These are phyloP conservation scores for Tricholoma matsutake DNA, from an alignment of 768 basidiomycete species.

Conservation along the genomic window DNA sequence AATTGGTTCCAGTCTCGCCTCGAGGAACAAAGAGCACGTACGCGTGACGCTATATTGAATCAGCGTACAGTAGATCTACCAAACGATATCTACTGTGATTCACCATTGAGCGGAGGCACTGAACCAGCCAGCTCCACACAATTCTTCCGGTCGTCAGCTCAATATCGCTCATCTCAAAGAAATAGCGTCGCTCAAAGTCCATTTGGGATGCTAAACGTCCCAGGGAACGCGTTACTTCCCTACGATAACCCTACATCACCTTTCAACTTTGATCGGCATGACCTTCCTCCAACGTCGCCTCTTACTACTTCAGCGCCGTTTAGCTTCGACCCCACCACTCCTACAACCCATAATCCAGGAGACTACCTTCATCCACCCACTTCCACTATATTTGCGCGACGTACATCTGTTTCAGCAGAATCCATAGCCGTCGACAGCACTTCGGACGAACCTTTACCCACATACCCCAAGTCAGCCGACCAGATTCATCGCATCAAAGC, in stretches of 20 bases:
- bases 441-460: conserved; percentile 64
- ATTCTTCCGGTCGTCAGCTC: conserved; percentile 46
- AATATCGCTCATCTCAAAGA: conserved; percentile 55
- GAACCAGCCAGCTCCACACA: conserved; percentile 46
- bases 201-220: conserved; percentile 77
- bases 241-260: conserved; percentile 51
- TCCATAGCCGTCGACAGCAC: conserved; percentile 82
- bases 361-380: conserved; percentile 74
- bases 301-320: conserved; percentile 48
- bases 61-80: conserved; percentile 53
- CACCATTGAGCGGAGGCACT: conserved; percentile 28
- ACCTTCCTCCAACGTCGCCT: conserved; percentile 60
- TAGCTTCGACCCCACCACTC: conserved; percentile 46
- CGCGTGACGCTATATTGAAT: conserved; percentile 60
- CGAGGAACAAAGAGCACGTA: conserved; percentile 78
- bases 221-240: conserved; percentile 73
- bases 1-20: conserved; percentile 92
- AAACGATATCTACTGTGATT: conserved; percentile 57
- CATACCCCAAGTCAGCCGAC: conserved; percentile 74
- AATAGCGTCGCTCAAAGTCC: conserved; percentile 59
- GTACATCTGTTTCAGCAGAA: conserved; percentile 95
- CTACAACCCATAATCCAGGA: conserved; percentile 47
- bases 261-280: conserved; percentile 57
- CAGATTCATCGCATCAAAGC: conserved; percentile 86
- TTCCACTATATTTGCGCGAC: conserved; percentile 80